Base-by-base conservation (phyloP, 1,139 yeast species). In the Ogataea hybrid region DNA sequence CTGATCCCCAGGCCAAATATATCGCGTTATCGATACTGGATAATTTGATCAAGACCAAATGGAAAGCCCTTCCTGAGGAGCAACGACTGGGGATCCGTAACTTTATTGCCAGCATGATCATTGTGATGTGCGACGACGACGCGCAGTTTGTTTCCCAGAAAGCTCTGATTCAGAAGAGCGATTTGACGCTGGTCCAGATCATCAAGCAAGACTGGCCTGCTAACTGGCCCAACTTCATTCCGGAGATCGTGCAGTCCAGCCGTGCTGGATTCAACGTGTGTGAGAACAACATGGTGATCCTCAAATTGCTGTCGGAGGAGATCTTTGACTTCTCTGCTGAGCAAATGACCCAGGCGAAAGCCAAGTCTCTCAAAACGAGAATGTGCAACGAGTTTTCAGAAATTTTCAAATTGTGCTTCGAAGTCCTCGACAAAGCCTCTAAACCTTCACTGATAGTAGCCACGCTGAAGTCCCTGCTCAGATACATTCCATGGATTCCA, bases 131-230 rank as follows among this genome's bases (percentile, higher is more conserved):
- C 66, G 94, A 88, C 51, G 86, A 84, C 61, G 95, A 89, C 48
- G 69, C 73, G n/a, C 72, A 81, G 18, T 89, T 90, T 62, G 77
- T 75, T 44, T 68, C 75, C 36, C 90, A 90, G 61, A 81, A 82
- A 59, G 83, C 97, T 16, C 74, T 92, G 59, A 87, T 92, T 57
- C 88, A 86, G 68, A 94, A 94, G 64, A 90, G 92, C 56, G 96
- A 92, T 67, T 74, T 92, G 61, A 92, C 97, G 6, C 72, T 92
- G 59, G 98, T 92, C 29, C 95, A 92, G 59, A 83, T 92, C 40
- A 77, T 92, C 59, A 92, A 92, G 62, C 97, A 94, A 66, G 99
- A 92, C 62, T 92, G 99, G 99, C 99, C 99, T 30, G 89, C 83
- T 54, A 86, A 89, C 61, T 92, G 99, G 99, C 97, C 97, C 17